phyloP scores from a whole-genome alignment of 1,284 basidiomycete genomes.

The Ganoderma meredithae region DNA sequence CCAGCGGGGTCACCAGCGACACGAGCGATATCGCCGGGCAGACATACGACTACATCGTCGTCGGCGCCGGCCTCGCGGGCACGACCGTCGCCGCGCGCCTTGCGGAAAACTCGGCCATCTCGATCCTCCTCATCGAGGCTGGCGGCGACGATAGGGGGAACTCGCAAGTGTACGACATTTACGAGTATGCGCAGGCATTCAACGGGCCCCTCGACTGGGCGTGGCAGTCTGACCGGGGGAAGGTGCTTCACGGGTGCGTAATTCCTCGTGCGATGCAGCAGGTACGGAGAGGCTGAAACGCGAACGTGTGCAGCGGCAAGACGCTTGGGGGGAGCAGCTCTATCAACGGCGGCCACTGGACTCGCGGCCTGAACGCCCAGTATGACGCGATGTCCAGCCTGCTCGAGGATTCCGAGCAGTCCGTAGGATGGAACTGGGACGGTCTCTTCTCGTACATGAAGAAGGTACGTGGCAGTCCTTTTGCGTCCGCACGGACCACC shows the following conservation, averaged over 20 bases:
- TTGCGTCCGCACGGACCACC: not conserved
- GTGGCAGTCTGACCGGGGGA: conserved; percentile 56
- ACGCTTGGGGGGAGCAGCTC: conserved; percentile 66
- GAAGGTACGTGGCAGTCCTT: conserved; percentile 39
- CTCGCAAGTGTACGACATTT: conserved; percentile 55
- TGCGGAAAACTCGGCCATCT: conserved; percentile 58
- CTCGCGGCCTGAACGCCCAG: conserved; percentile 61
- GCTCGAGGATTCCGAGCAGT: conserved; percentile 55
- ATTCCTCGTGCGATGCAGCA: not conserved
- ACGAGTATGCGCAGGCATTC: conserved; percentile 56
- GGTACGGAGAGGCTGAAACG: not conserved
- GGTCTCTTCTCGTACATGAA: conserved; percentile 57
- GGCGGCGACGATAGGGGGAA: conserved; percentile 58
- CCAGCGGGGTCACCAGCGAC: conserved; percentile 23
- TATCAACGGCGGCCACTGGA: conserved; percentile 68
- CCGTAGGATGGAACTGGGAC: conserved; percentile 65
- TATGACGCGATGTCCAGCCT: conserved; percentile 63
- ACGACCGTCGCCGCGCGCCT: conserved; percentile 68
- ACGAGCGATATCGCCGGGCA: conserved; percentile 25
- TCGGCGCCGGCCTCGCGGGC: conserved; percentile 71
- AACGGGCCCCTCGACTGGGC: conserved; percentile 55
- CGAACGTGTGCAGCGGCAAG: conserved; percentile 39
- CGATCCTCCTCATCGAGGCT: conserved; percentile 66
- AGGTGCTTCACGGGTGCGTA: conserved; percentile 53
- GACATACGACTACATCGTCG: conserved; percentile 73